Evolutionary conservation across 345 rosid genomes (phyloP), one percentile per base, ranked within the genome.

Genomic region (Populus alba): DNA sequence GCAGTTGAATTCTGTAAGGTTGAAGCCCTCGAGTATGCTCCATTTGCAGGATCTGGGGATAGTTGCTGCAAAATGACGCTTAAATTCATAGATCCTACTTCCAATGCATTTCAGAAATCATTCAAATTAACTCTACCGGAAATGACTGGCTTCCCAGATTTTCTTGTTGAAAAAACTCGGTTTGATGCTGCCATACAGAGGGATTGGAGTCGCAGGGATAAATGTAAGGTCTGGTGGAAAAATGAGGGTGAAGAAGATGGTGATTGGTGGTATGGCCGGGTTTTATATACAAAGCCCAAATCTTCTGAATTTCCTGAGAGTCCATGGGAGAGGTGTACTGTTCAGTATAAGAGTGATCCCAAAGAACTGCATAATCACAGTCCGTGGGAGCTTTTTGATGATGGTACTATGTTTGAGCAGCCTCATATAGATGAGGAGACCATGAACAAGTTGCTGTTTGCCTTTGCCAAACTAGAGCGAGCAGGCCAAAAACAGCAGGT

Each of bases 331-430:
- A 91, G 90, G 85, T 97, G 87, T 82, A 77, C 91, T 7, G 70
- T 97, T 51, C 89, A 83, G 86, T 97, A 97, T 85, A 91, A 86
- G 85, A 86, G 90, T 79, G 95, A 94, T 62, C 97, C 98, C 17
- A 76, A 85, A 2, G 94, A 94, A 79, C 82, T 89, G 23, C 94
- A 90, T 78, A 85, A 83, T 33, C 99, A 97, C 88, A 94, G 99
- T 84, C 99, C 99, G 5, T 97, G 99, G 98, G 99, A 97, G 89
- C 98, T 97, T 82, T 97, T 90, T 82, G 97, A 97, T 73, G 84
- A 87, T 23, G 90, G 87, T 75, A 83, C 89, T 66, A 82, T 72
- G 82, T 94, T 91, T 91, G 93, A 88, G 79, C 95, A 89, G 72
- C 97, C 91, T 71, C 87, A 73, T 77, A 88, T 97, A 72, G 95